Evolutionary conservation across 1,284 basidiomycete genomes (phyloP).

Genomic region (Ustilago sp.): DNA sequence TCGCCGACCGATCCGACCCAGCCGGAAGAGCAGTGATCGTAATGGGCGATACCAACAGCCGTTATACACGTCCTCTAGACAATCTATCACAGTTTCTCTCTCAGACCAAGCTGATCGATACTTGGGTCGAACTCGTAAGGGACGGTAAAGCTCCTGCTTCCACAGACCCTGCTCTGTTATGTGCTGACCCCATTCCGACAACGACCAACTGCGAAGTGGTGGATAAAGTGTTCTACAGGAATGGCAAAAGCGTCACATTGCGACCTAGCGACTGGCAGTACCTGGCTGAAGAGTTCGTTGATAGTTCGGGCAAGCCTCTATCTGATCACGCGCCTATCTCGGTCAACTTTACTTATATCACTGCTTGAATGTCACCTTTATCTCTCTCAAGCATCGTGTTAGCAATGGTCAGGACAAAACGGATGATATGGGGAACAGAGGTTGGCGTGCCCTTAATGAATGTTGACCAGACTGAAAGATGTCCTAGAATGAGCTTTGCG

Average conservation of each 20-base stretch:
- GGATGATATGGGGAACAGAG: no score
- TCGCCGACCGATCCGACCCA: slow-evolving; percentile 16
- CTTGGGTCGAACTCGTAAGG: slow-evolving; percentile 22
- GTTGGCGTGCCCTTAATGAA: no score
- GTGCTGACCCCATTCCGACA: slow-evolving; percentile 15
- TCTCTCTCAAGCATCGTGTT: not conserved
- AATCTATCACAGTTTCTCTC: slow-evolving; percentile 12
- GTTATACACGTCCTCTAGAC: slow-evolving; percentile 27
- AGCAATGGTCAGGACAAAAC: no score
- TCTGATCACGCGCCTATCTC: slow-evolving; percentile 26
- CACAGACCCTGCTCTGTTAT: slow-evolving; percentile 21
- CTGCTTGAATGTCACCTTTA: not conserved
- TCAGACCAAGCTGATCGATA: slow-evolving; percentile 21
- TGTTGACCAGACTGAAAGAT: no score
- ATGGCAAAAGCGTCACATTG: slow-evolving; percentile 10
- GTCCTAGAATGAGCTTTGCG: no score
- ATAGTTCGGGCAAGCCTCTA: slow-evolving; percentile 19
- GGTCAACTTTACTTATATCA: slow-evolving; percentile 24
- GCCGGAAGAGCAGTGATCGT: slow-evolving; percentile 25
- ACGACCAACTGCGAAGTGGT: slow-evolving; percentile 27
- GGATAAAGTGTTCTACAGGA: slow-evolving; percentile 31
- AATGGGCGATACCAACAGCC: slow-evolving; percentile 36
- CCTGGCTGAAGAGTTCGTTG: slow-evolving; percentile 18
- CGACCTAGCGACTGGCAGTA: slow-evolving; percentile 22
- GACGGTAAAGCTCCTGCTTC: slow-evolving; percentile 19